Evolutionary conservation across 129 eudicot genomes (phyloP), one percentile per base, ranked within the genome.

Genomic region (Centrapalus pauciflorus): DNA sequence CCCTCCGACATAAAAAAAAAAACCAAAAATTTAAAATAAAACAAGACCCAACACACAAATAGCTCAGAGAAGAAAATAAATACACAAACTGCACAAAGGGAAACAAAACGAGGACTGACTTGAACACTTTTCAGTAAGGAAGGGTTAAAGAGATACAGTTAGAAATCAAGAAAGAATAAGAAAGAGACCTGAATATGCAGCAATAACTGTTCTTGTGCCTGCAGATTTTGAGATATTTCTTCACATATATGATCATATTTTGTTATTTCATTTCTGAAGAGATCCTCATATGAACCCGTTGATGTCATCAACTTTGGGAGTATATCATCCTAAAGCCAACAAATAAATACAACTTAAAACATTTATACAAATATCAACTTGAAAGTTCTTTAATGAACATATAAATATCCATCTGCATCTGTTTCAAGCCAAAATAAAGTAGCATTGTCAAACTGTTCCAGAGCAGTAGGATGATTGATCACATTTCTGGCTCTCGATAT

Each of bases 251-350:
- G 79, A 75, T 87, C 90, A 75, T 81, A 87, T 45, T 87, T 87
- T n/a, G 95, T 66, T 65, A 87, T 71, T 78, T 87, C 95, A 85
- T 87, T 87, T 76, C 83, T 81, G 64, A 87, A 87, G 23, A 87
- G 90, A 77, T 87, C 95, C 65, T 87, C 95, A 14, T 79, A 80
- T 21, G 95, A 87, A 49, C 95, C 95, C 8, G 85, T 81, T 41
- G 78, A 79, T 10, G 90, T 76, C 95, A 87, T 87, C 80, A 87
- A 65, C 81, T 87, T 87, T 30, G 95, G 90, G 21, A 87, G 81
- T 37, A 87, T 87, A 67, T 87, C 95, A 81, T 87, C 95, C 95
- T 87, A 75, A 49, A 69, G 26, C 29, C 54, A 70, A 50, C 32
- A 41, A 20, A 34, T 73, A 24, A 48, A 48, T 3, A 12, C 54